These are phyloP conservation scores for Boletus vinaceobasis DNA, from an alignment of 768 basidiomycete species.

Conservation along the genomic window DNA sequence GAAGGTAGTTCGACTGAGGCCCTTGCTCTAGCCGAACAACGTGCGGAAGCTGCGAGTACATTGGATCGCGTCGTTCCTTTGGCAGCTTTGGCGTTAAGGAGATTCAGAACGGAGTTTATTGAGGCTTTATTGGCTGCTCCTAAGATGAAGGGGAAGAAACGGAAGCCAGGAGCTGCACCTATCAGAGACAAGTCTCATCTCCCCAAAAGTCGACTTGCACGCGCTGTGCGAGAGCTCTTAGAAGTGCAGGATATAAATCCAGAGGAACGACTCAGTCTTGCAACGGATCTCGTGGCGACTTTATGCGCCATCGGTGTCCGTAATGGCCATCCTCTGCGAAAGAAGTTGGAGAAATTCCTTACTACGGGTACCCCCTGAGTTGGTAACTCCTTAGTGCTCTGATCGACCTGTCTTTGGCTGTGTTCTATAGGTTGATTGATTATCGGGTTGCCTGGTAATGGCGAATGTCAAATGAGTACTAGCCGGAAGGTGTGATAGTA, in stretches of 20 bases:
- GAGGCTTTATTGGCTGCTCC: conserved; percentile 67
- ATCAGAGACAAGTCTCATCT: conserved; percentile 34
- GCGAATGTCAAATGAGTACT: not conserved
- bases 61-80: conserved; percentile 64
- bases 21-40: conserved; percentile 58
- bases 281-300: conserved; percentile 47
- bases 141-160: conserved; percentile 51
- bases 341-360: conserved; percentile 60
- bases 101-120: conserved; percentile 69
- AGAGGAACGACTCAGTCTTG: conserved; percentile 45
- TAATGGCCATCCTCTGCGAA: conserved; percentile 63
- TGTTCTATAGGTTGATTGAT: conserved; percentile 5
- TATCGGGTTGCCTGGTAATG: not conserved
- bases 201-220: conserved; percentile 66
- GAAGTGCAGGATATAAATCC: conserved; percentile 48
- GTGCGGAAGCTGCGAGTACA: conserved; percentile 71
- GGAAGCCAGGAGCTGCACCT: conserved; percentile 47
- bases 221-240: conserved; percentile 62
- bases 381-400: not conserved
- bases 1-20: conserved; percentile 47
- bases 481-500: not conserved
- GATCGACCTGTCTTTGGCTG: not conserved
- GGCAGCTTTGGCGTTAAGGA: conserved; percentile 60
- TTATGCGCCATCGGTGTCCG: conserved; percentile 56
- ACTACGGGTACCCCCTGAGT: conserved; percentile 12